Conservation (phyloP, 352 stramenopile species). For the Thraustochytrium aureum region DNA sequence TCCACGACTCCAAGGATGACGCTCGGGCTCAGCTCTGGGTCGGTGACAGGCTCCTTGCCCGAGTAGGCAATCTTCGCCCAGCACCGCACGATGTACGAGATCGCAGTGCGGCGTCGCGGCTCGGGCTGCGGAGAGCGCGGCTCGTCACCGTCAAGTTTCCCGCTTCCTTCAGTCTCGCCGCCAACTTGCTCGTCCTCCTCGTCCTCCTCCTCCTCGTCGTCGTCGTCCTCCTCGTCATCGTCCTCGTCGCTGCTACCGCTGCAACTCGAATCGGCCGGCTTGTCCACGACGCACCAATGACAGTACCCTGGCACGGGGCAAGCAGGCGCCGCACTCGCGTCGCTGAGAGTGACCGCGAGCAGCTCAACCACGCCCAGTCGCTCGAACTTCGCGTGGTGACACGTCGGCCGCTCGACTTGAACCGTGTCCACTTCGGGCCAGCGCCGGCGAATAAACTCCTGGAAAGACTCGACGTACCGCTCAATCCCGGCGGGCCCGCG, state of each 20-base stretch:
- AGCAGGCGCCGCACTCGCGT: neutral
- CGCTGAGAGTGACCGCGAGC: constrained; percentile 20
- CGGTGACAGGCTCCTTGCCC: neutral
- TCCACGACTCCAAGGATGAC: neutral
- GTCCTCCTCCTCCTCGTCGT: constrained; percentile 13
- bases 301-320: neutral
- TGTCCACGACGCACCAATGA: constrained; percentile 2
- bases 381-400: constrained; percentile 45
- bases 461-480: neutral
- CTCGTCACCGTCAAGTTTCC: neutral
- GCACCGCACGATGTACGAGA: neutral
- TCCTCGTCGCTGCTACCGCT: neutral
- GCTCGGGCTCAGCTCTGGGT: constrained; percentile 17
- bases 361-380: neutral
- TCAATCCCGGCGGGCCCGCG: neutral
- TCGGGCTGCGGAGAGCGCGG: too few species aligned
- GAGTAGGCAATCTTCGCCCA: neutral
- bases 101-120: neutral
- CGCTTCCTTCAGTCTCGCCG: neutral
- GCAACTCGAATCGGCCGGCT: neutral
- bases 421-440: constrained; percentile 27
- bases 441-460: neutral
- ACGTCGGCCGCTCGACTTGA: neutral
- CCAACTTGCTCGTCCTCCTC: neutral
- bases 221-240: neutral